Conservation (phyloP, 345 rosid genomes). For the Schrenkiella parvula region DNA sequence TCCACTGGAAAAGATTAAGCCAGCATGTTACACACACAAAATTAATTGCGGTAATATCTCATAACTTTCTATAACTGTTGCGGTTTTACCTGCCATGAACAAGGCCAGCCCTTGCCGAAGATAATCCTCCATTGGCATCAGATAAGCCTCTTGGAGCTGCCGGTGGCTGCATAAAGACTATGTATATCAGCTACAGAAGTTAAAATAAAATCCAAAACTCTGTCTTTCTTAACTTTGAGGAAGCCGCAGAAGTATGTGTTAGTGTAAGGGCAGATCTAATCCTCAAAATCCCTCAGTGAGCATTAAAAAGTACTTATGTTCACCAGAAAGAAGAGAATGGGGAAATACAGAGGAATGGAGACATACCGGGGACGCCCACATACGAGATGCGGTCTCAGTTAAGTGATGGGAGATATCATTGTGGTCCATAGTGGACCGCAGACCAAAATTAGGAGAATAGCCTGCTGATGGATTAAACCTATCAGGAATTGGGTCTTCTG, state of each 20-base stretch:
- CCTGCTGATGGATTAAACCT: conserved; percentile 32
- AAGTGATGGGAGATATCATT: conserved; percentile 44
- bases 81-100: conserved; percentile 67
- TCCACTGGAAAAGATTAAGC: conserved; percentile 51
- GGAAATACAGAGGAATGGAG: conserved; percentile 18
- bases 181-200: conserved; percentile 10
- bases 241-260: background rate
- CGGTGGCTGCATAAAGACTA: conserved; percentile 30
- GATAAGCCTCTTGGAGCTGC: conserved; percentile 42
- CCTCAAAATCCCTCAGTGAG: background rate
- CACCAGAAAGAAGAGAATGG: background rate
- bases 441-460: conserved; percentile 40
- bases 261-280: background rate
- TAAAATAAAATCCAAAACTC: background rate
- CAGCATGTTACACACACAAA: background rate
- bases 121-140: conserved; percentile 52
- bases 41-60: background rate
- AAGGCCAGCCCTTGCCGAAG: conserved; percentile 49
- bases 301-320: conserved; percentile 5
- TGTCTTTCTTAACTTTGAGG: background rate
- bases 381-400: conserved; percentile 47
- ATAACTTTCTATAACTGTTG: background rate
- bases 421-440: conserved; percentile 42
- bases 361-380: conserved; percentile 64
- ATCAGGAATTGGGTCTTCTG: conserved; percentile 19